Evolutionary conservation across 1,139 yeast species (phyloP), one percentile per base, ranked within the genome.

Genomic region (Yamadazyma pseudoaaseri): DNA sequence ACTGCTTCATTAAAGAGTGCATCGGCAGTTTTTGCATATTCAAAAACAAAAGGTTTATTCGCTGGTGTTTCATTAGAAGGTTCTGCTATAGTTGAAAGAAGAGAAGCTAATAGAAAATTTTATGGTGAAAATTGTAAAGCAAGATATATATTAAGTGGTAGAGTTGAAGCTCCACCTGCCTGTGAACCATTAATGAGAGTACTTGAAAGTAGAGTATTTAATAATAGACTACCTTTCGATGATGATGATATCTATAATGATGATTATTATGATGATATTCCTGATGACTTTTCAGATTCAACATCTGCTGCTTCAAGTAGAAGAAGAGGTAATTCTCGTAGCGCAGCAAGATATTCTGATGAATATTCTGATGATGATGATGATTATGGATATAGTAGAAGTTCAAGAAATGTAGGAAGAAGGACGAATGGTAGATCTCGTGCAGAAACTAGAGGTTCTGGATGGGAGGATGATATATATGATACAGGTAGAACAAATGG

Each of bases 61-160:
- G 98, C 98, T 1, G 98, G 98, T 51, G 94, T 92, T 20, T 90
- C 97, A 1, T 75, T 92, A 34, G 98, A 92, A 64, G 98, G 98
- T 31, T 87, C 97, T 3, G 96, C 94, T 18, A 79, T 92, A 39
- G 74, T 92, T 12, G 98, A 92, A 63, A 83, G 98, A 65, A 77
- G 97, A 62, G 98, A 92, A 50, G 97, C 97, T 21, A 92, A 92
- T 61, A 74, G 96, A 54, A 89, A 89, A 62, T 90, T 92, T 55
- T 92, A 92, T 56, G 97, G 98, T 26, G 74, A 70, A 48, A 79
- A 77, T 45, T 84, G 95, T 58, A 89, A 90, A 44, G 95, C 97
- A 14, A 79, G 87, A 58, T 71, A 71, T 52, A 86, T 92, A 52
- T 70, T 92, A 39, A 66, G 83, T 6, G 98, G 98, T 25, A 75